Evolutionary conservation across 2,329 filamentous ascomycete genomes (phyloP), one percentile per base, ranked within the genome.

Genomic region (Aspergillus unguis): DNA sequence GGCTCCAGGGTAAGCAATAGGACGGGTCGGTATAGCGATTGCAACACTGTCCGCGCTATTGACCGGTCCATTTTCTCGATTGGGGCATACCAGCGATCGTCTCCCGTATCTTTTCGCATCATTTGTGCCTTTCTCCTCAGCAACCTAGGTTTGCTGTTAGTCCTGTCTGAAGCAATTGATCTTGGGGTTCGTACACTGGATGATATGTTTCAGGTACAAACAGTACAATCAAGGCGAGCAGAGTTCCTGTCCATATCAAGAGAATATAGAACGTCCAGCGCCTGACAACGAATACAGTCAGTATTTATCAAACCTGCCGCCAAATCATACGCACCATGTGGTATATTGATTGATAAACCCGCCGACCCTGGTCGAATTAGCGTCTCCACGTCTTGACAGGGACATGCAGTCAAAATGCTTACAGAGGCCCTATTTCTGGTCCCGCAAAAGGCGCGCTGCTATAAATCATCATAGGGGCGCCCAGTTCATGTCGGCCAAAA

Each of bases 131-230:
- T 95, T 41, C 80, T 78, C 48, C 85, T 81, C 38, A 95, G 76
- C 44, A 94, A 74, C 11, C 70, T 72, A 52, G 6, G 44, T 25
- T 41, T 17, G 29, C 6, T n/a, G 26, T 54, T 28, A 46, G 79
- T n/a, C 82, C 23, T 32, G 8, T 10, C n/a, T 7, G 7, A 4
- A 31, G 6, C 23, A 10, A 5, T 41, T 4, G n/a, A 7, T 6
- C 3, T 11, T 10, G 4, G 11, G 40, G n/a, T 42, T 62, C 70
- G 51, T 65, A 70, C 67, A 72, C 81, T 25, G 80, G 80, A 56
- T 80, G 88, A 68, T 94, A 96, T 1, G 91, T 96, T 74, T 96
- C 91, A 4, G 91, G 92, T 2, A 96, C 90, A 40, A 91, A 77
- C 32, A 90, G 66, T 32, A 85, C 66, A 48, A 96, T 85, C 54